Conservation (phyloP, 2,329 filamentous ascomycete genomes). For the Dactylella cylindrospora region DNA sequence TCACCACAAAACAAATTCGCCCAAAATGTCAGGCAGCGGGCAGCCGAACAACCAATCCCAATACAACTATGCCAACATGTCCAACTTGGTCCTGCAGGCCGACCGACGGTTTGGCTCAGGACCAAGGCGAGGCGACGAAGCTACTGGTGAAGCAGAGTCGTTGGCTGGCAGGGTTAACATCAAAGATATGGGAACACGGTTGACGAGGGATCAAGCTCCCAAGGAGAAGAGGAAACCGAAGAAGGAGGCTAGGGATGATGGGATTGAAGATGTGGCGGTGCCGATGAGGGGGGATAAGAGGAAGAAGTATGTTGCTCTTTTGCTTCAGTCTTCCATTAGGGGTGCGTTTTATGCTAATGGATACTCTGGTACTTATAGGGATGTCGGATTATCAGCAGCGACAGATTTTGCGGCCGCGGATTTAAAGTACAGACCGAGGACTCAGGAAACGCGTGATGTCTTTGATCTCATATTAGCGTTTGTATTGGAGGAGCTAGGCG, state of each 20-base stretch:
- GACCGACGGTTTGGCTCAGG: slow-evolving; percentile 80
- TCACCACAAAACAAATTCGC: slow-evolving; percentile 7
- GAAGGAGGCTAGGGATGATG: slow-evolving; percentile 62
- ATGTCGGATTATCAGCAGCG: slow-evolving; percentile 59
- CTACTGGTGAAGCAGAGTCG: slow-evolving; percentile 95
- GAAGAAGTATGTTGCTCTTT: slow-evolving; percentile 45
- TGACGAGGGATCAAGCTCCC: slow-evolving; percentile 75
- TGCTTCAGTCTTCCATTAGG: neutral
- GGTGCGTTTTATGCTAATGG: slow-evolving; percentile 13
- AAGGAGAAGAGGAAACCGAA: slow-evolving; percentile 70
- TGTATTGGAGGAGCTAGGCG: slow-evolving; percentile 82
- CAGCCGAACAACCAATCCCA: slow-evolving; percentile 75
- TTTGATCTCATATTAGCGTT: slow-evolving; percentile 94
- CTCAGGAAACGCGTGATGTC: slow-evolving; percentile 83
- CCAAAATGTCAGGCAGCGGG: slow-evolving; percentile 64
- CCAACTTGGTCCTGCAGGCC: slow-evolving; percentile 99
- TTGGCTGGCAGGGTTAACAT: slow-evolving; percentile 92
- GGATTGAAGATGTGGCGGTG: slow-evolving; percentile 63
- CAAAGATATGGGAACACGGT: slow-evolving; percentile 86
- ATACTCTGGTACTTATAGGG: slow-evolving; percentile 17
- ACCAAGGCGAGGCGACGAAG: slow-evolving; percentile 86
- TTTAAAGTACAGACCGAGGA: slow-evolving; percentile 86
- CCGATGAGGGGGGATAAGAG: slow-evolving; percentile 45
- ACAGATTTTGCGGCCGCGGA: slow-evolving; percentile 87
- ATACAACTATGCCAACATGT: slow-evolving; percentile 99